Evolutionary conservation across 495 filamentous ascomycete species (phyloP).

Genomic region (Penicillium argentinense): DNA sequence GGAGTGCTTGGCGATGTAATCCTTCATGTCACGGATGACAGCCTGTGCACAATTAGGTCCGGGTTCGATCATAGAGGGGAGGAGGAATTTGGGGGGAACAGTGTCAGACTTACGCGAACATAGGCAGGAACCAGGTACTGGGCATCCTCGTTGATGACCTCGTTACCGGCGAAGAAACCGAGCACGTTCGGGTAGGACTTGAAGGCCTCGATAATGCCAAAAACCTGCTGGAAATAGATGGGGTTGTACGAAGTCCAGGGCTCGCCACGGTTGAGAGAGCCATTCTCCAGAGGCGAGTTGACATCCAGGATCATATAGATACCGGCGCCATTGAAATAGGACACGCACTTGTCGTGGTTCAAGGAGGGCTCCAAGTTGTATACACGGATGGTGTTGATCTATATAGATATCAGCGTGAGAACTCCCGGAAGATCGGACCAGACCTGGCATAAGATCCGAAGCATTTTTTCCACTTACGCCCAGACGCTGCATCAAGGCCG

Average conservation of each 20-base stretch:
- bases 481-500: constrained; percentile 84
- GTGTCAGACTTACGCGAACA: constrained; percentile 33
- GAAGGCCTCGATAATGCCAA: constrained; percentile 91
- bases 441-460: not conserved
- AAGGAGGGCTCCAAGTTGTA: constrained; percentile 86
- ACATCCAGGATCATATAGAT: constrained; percentile 77
- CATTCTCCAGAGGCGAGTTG: constrained; percentile 81
- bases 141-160: constrained; percentile 76
- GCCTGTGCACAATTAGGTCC: constrained; percentile 38
- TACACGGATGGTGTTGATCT: constrained; percentile 88
- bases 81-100: not conserved
- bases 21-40: constrained; percentile 80
- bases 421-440: not conserved
- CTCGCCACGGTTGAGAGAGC: constrained; percentile 69
- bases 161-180: constrained; percentile 92
- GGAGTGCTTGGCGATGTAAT: constrained; percentile 76
- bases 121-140: constrained; percentile 39
- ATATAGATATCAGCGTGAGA: not conserved
- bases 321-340: constrained; percentile 86
- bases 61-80: not conserved
- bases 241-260: constrained; percentile 70
- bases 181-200: constrained; percentile 87
- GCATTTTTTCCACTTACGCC: too few species aligned
- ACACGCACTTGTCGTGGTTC: constrained; percentile 86
- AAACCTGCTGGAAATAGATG: constrained; percentile 78